Percentiles rank a stretch among this genome's conserved stretches.
These are phyloP conservation scores for Colletotrichum viniferum DNA, from an alignment of 2,329 filamentous ascomycete genomes.

Conservation along the genomic window DNA sequence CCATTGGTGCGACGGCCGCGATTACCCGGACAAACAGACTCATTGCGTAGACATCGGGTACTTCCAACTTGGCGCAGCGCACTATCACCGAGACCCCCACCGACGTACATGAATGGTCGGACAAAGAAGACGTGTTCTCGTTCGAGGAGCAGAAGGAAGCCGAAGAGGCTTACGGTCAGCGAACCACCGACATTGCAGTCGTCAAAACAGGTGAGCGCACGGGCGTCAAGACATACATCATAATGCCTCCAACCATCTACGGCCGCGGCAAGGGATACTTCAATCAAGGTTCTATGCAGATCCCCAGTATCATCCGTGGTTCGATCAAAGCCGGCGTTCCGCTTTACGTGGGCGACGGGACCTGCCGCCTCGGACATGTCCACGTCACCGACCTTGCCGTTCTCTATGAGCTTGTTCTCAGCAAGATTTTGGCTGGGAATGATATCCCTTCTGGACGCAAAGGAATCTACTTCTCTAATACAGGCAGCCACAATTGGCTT, in stretches of 20 bases:
- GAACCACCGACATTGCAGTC: constrained; percentile 47
- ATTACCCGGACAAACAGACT: neutral
- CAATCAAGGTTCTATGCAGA: constrained; percentile 41
- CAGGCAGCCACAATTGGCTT: constrained; percentile 42
- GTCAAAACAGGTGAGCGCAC: constrained; percentile 40
- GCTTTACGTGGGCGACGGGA: constrained; percentile 37
- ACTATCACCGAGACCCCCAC: constrained; percentile 37
- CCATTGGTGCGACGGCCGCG: neutral
- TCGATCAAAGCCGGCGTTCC: constrained; percentile 28
- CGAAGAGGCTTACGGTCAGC: constrained; percentile 42
- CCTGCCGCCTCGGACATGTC: constrained; percentile 44
- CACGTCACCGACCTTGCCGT: constrained; percentile 47
- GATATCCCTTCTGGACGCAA: constrained; percentile 37
- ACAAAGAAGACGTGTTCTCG: constrained; percentile 48
- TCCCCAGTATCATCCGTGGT: constrained; percentile 36
- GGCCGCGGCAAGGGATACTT: constrained; percentile 47
- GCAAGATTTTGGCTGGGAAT: constrained; percentile 33
- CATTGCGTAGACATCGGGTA: constrained; percentile 39
- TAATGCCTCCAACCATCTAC: constrained; percentile 53
- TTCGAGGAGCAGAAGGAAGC: constrained; percentile 42
- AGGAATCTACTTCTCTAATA: constrained; percentile 47
- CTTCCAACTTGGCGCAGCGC: constrained; percentile 46
- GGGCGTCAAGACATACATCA: constrained; percentile 47
- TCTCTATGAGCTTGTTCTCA: constrained; percentile 43
- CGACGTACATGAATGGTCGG: constrained; percentile 38